phyloP scores from a whole-genome alignment of 2,329 filamentous ascomycete genomes.

The Cladosporium velox region DNA sequence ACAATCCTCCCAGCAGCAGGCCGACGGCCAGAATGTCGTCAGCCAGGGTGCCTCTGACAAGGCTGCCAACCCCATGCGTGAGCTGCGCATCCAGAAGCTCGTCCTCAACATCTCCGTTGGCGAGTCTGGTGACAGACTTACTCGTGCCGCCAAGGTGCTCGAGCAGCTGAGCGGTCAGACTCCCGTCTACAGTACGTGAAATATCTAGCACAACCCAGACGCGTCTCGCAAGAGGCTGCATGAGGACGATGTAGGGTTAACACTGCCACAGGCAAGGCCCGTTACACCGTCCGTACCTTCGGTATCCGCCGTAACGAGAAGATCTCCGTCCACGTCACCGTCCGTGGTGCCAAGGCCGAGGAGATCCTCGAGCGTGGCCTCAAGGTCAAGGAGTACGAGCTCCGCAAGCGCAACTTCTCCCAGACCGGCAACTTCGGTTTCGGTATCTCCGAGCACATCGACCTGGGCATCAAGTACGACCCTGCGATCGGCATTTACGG shows the following conservation, averaged over 20 bases:
- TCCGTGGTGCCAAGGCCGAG: conserved; percentile 98
- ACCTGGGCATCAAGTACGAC: conserved; percentile 99
- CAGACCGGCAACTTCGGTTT: conserved; percentile 99
- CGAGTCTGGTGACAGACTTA: conserved; percentile 99
- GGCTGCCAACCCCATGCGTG: conserved; percentile 96
- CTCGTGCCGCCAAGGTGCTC: conserved; percentile 98
- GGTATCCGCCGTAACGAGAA: conserved; percentile 99
- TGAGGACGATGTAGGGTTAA: conserved; percentile 19
- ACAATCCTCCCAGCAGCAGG: conserved; percentile 35
- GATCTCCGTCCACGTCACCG: conserved; percentile 98
- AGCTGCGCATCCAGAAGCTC: conserved; percentile 99
- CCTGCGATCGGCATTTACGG: conserved; percentile 97
- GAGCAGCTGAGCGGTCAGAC: conserved; percentile 99
- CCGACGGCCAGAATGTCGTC: conserved; percentile 33
- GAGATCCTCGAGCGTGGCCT: conserved; percentile 99
- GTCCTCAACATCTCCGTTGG: conserved; percentile 99
- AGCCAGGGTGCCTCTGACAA: conserved; percentile 59
- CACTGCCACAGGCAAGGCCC: conserved; percentile 79
- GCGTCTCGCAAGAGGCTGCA: conserved; percentile 6
- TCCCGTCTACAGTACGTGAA: conserved; percentile 89
- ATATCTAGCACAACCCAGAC: conserved; percentile 9
- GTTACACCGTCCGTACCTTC: conserved; percentile 99
- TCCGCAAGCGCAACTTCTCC: conserved; percentile 99
- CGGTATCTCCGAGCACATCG: conserved; percentile 99
- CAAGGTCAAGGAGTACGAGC: conserved; percentile 99